Evolutionary conservation across 1,139 yeast genomes (phyloP), one percentile per base, ranked within the genome.

Genomic region (Eremothecium sinecaudum): DNA sequence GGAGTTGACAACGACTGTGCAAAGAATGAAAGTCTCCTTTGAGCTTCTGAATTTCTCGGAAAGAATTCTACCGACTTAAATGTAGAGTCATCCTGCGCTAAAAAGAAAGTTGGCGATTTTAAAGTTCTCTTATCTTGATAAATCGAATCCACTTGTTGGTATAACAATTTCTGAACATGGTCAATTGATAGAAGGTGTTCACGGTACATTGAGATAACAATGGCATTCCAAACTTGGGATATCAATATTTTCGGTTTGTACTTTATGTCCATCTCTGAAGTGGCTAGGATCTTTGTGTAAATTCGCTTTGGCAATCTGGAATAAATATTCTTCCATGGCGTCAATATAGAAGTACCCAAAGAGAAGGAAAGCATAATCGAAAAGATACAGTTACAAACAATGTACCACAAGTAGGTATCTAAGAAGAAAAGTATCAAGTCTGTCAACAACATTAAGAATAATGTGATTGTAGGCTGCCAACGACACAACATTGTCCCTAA

Each of bases 401-500:
- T 77, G 51, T 83, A 84, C 95, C 95, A 84, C 22, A 84, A 67
- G 47, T 84, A 84, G 1, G 94, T 83, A 49, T 84, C 95, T 39
- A 84, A 64, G 49, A 84, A 81, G 53, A 82, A 84, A 28, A 84
- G 62, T 1, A 80, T 67, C 57, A 82, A 62, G 53, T 83, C 90
- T 0, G 87, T 76, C 13, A 77, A 40, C 24, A 69, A 61, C 53
- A 83, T 71, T 31, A 80, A 56, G 0, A 59, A 60, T 24, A 84
- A 55, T 0, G 78, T 64, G 7, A 81, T 51, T 31, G 60, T 62
- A 0, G 86, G 75, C 40, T 82, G 92, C 32, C 69, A 60, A 16
- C 51, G 48, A 52, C 94, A 84, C 1, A 83, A 39, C 7, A 60
- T 30, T 1, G 55, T 56, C 0, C 80, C 78, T 3, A 79, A 42